phyloP scores from a whole-genome alignment of 768 basidiomycete genomes.

The Trametes villosa region DNA sequence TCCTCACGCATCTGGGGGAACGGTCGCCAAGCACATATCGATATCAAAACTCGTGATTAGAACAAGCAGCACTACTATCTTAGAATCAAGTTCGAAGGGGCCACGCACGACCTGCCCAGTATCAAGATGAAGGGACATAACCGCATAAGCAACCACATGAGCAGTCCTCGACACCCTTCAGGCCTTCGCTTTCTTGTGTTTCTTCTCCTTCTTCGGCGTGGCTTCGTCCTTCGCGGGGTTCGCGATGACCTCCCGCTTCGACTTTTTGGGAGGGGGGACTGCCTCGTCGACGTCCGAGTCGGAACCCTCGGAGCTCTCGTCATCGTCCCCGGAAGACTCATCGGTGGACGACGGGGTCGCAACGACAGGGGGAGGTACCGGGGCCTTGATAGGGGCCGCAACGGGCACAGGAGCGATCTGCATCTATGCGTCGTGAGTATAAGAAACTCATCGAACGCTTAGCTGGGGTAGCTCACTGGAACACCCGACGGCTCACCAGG shows the following conservation, averaged over 20 bases:
- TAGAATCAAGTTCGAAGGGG: neutral
- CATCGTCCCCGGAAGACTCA: conserved; percentile 37
- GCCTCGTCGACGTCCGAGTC: conserved; percentile 41
- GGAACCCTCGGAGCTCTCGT: conserved; percentile 35
- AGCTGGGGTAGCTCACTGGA: conserved; percentile 27
- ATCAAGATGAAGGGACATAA: neutral
- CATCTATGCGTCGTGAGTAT: neutral
- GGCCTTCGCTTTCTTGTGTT: conserved; percentile 47
- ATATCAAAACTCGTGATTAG: conserved; percentile 10
- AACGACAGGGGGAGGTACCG: conserved; percentile 1
- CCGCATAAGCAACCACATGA: neutral
- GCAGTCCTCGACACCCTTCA: neutral
- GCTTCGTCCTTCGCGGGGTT: conserved; percentile 31
- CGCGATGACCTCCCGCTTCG: conserved; percentile 26
- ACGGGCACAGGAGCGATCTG: conserved; percentile 11
- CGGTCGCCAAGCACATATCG: neutral
- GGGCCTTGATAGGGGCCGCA: conserved; percentile 1
- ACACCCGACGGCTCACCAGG: conserved; percentile 50
- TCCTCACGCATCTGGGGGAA: neutral
- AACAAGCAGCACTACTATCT: conserved; percentile 14
- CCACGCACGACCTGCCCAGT: neutral
- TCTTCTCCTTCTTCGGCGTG: conserved; percentile 43
- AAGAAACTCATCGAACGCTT: neutral
- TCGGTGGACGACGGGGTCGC: conserved; percentile 9
- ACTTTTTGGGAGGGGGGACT: conserved; percentile 32